Evolutionary conservation across 1,284 basidiomycete genomes (phyloP), one percentile per base, ranked within the genome.

Genomic region (Xerocomus cyaneibrunnescens): DNA sequence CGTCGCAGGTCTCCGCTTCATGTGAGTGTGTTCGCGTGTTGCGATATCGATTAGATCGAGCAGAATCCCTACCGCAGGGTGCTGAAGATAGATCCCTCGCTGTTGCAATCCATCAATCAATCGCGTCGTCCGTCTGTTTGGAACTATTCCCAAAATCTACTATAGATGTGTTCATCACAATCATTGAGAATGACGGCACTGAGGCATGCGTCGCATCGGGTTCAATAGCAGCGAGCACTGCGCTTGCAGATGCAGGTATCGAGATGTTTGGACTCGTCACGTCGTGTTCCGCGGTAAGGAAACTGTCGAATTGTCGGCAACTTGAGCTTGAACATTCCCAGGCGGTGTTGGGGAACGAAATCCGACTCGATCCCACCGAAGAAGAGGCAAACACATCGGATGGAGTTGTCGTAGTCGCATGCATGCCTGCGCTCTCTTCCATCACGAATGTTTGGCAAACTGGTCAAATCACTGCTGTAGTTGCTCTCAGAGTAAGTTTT

Each of bases 131-230:
- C 1, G 79, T 99, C 7, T 84, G 92, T 35, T 77, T 98, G 17
- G 94, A 98, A 60, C 77, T 94, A 3, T 78, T 98, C 5, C 96
- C 97, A 8, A 99, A 99, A 71, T 91, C 94, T 0, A 88, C 87
- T 8, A 85, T 99, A 60, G 97, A 99, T 72, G 76, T 98, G 27
- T 95, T 92, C 70, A 73, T 99, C 39, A 89, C 87, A 14, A 79
- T 99, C 19, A 85, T 99, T 31, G 94, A 99, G 72, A 87, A 88
- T 10, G 94, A 98, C 66, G 90, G 91, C 4, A 77, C 89, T 16
- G 88, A 94, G 63, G 84, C 85, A 21, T 92, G 92, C 57, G 78
- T 95, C n/a, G 83, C 89, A 0, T 83, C 91, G 5, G 92, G 89
- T 1, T 78, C 89, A 13, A 84, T 93, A 5, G 95, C 95, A 12